Evolutionary conservation across 495 filamentous ascomycete genomes (phyloP), one percentile per base, ranked within the genome.

Genomic region (Lasiosphaeria hispida): DNA sequence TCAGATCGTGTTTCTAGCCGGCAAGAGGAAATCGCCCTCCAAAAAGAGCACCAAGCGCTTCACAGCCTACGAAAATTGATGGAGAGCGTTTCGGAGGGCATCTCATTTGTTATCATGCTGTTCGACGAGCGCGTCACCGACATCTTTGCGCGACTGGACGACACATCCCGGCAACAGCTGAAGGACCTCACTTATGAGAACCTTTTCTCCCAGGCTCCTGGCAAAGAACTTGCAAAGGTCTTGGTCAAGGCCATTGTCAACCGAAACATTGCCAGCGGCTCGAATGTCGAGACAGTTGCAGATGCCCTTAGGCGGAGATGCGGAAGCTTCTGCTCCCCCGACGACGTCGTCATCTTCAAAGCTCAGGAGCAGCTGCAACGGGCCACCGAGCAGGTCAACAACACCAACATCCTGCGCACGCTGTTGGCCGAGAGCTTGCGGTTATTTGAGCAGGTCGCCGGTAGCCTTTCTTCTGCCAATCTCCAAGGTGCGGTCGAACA

Each of bases 171-270:
- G 58, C 78, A 86, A 58, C 81, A 83, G 57, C 85, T 94, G 55
- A 78, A 83, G 43, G 78, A 86, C 50, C 80, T 96, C 35, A 96
- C 91, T 0, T 99, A 88, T 64, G 89, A 96, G 68, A 78, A 81
- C 34, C 83, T 99, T 1, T 97, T 97, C 71, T 88, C 89, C 14
- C 85, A 87, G 30, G 70, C 74, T 34, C 79, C 80, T 38, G 94
- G 95, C 9, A 90, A 91, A 57, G 89, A 96, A 18, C 82, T 97
- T n/a, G 95, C 92, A 17, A 96, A 96, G 73, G 87, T 96, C 56
- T 77, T 99, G 2, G 95, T 99, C 39, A 97, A 97, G 71, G 92
- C 92, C 1, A 97, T 99, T 61, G 94, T 99, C 53, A 97, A 97
- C 73, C 81, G 91, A 38, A 97, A 95, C 71, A 97, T 99, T 66